Percentiles rank a stretch among this genome's conserved stretches.
These are phyloP conservation scores for Eucalyptus sp. DNA, from an alignment of 345 rosid genomes.

Conservation along the genomic window DNA sequence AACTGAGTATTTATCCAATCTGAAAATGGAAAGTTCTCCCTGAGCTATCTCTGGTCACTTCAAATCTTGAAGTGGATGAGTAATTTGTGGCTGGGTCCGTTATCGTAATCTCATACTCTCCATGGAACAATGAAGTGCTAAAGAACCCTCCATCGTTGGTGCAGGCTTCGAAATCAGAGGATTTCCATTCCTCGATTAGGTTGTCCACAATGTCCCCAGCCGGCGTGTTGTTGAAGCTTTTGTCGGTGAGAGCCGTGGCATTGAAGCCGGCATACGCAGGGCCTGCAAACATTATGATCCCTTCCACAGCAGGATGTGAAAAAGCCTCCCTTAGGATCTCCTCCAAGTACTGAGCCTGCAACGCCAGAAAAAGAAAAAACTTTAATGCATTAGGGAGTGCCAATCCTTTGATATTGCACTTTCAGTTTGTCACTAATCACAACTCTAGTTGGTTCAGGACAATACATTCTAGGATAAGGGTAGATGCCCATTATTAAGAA, in stretches of 20 bases:
- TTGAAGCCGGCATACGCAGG: slow-evolving; percentile 48
- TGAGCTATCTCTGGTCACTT: slow-evolving; percentile 9
- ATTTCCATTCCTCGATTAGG: slow-evolving; percentile 41
- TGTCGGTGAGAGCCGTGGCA: slow-evolving; percentile 22
- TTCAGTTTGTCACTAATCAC: not conserved
- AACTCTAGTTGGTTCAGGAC: not conserved
- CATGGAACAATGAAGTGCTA: slow-evolving; percentile 35
- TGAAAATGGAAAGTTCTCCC: not conserved
- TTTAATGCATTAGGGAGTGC: not conserved
- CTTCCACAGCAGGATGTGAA: slow-evolving; percentile 55
- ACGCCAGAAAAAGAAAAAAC: not conserved
- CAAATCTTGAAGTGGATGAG: slow-evolving; percentile 5
- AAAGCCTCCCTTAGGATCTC: slow-evolving; percentile 57
- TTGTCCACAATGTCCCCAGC: slow-evolving; percentile 55
- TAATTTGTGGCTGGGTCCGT: slow-evolving; percentile 18
- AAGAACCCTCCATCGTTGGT: slow-evolving; percentile 9
- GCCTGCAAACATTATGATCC: slow-evolving; percentile 57
- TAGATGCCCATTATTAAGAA: not conserved
- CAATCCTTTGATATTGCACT: not conserved
- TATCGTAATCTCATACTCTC: slow-evolving; percentile 33
- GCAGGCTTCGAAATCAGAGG: not conserved
- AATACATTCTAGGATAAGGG: not conserved
- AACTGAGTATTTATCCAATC: not conserved
- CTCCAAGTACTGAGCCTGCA: slow-evolving; percentile 37
- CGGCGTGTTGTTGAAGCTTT: slow-evolving; percentile 31